A percentile compares a stretch with the other conserved stretches of the same genome.
These are phyloP conservation scores for Paradendryphiella salina DNA, from an alignment of 2,329 filamentous ascomycete genomes.

Conservation along the genomic window DNA sequence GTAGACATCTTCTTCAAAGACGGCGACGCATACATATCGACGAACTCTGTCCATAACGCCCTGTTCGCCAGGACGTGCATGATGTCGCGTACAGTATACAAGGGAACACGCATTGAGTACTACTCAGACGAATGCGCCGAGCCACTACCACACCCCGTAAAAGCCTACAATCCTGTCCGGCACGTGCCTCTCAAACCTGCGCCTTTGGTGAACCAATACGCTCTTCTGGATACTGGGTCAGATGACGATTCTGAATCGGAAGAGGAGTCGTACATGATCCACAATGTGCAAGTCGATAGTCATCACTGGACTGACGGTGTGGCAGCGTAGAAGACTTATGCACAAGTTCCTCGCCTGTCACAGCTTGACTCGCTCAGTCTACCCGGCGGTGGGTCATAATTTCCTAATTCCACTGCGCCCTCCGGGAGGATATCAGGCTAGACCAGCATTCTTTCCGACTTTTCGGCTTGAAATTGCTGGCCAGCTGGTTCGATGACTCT, in stretches of 20 bases:
- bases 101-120: constrained; percentile 70
- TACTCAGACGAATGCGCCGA: constrained; percentile 72
- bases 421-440: neutral
- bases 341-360: neutral
- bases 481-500: too few species aligned
- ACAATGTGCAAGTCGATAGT: constrained; percentile 25
- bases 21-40: constrained; percentile 68
- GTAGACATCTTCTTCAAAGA: constrained; percentile 64
- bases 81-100: constrained; percentile 69
- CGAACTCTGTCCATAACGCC: constrained; percentile 76
- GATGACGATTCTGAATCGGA: constrained; percentile 35
- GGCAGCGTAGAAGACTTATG: constrained; percentile 18
- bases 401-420: neutral
- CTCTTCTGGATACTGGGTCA: constrained; percentile 35
- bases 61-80: constrained; percentile 78
- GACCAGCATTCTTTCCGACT: neutral
- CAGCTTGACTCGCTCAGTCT: neutral
- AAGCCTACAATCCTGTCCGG: constrained; percentile 8
- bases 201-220: constrained; percentile 38
- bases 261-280: constrained; percentile 25
- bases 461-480: neutral
- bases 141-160: constrained; percentile 51
- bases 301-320: constrained; percentile 27
- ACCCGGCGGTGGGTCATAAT: neutral
- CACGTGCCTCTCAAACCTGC: constrained; percentile 20